Evolutionary conservation across 1,139 yeast species (phyloP), one percentile per base, ranked within the genome.

Genomic region (Candida anutae): DNA sequence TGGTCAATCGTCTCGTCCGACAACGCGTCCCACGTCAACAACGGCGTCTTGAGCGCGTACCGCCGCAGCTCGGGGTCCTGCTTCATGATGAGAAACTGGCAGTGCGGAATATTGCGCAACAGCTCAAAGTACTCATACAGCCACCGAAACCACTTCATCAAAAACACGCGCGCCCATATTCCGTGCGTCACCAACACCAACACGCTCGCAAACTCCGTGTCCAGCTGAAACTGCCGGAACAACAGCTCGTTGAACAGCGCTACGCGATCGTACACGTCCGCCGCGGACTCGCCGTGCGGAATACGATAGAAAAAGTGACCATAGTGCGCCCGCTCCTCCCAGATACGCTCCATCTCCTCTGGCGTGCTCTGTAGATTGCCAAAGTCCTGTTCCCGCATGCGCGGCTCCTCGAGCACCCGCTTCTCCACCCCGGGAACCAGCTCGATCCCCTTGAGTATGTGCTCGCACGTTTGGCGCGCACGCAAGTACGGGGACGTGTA

Each of bases 131-230:
- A 77, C 50, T 87, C 95, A 47, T 80, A 88, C 3, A 81, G 69
- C 95, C 96, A 87, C 31, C 94, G 62, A 49, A 77, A 87, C 95
- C 95, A 79, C 46, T 85, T 82, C 90, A 87, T 85, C 26, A 87
- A 53, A 45, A 87, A 87, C 10, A 85, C 95, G 25, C 96, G 61
- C 4, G 94, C 83, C 93, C 94, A 85, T 13, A 87, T 83, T 6
- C 96, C 96, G 50, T 87, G 96, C 3, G 95, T 80, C 21, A 87
- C 95, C 28, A 87, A 58, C 2, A 87, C 88, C 26, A 85, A 64
- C 12, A 85, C 78, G 28, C 69, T 65, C 8, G 93, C 88, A 50
- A 80, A 81, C 42, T 69, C 62, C 12, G 6, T 12, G 14, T 70
- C 77, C 28, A 63, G 62, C 33, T 72, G 74, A 46, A 87, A 87